These are phyloP conservation scores for Liquidambar formosana DNA, from an alignment of 164 flowering plant species.

Conservation along the genomic window DNA sequence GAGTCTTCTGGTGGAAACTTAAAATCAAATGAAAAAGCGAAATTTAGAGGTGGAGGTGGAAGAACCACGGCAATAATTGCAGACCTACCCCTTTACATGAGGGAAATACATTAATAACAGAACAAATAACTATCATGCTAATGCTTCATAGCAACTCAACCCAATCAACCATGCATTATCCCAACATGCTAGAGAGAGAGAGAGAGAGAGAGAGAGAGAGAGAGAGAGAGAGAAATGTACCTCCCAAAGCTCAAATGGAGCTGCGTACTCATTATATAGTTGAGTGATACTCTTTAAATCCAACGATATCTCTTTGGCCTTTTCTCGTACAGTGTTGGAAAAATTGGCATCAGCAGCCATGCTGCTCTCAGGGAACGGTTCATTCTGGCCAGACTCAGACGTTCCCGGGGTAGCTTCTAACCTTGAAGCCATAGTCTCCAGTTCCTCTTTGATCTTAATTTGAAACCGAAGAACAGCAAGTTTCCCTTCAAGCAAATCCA, in stretches of 20 bases:
- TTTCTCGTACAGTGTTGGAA: constrained; percentile 54
- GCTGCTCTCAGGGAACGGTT: constrained; percentile 36
- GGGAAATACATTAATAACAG: background rate
- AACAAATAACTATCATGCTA: background rate
- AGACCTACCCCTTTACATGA: background rate
- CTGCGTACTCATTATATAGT: constrained; percentile 93
- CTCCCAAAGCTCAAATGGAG: constrained; percentile 99
- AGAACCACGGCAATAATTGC: too few relatives aligned
- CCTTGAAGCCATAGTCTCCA: constrained; percentile 66
- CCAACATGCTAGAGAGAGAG: background rate
- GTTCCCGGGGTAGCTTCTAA: constrained; percentile 42
- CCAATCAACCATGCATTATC: background rate
- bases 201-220: background rate
- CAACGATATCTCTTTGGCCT: constrained; percentile 78
- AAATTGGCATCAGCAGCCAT: constrained; percentile 33
- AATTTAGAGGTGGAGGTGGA: too few relatives aligned
- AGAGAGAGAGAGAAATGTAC: constrained; percentile 33
- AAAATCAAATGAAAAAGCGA: too few relatives aligned
- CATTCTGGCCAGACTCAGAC: constrained; percentile 47
- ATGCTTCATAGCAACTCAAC: background rate
- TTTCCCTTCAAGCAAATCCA: constrained; percentile 94
- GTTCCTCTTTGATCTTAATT: constrained; percentile 77
- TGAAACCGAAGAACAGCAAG: constrained; percentile 94
- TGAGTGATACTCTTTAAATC: constrained; percentile 92
- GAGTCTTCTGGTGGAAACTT: too few relatives aligned